A percentile compares a stretch with the other conserved stretches of the same genome.
Evolutionary conservation across 2,329 filamentous ascomycete species (phyloP).

Genomic region (Eutypa lata): DNA sequence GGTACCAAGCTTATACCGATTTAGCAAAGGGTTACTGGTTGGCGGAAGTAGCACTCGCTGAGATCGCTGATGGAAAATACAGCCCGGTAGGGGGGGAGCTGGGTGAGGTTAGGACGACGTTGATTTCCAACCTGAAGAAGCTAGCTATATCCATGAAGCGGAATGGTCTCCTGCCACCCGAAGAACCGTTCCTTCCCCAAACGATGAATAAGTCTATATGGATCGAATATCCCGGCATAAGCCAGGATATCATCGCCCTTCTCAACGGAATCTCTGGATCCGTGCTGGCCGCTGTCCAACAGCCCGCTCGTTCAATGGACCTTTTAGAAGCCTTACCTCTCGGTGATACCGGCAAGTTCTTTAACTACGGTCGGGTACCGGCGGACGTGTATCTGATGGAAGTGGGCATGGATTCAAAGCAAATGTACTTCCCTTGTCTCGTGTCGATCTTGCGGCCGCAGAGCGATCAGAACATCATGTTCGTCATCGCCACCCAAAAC

Average conservation of each 20-base stretch:
- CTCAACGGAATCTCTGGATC: constrained; percentile 61
- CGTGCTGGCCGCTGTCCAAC: constrained; percentile 45
- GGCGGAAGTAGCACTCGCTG: constrained; percentile 50
- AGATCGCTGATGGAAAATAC: constrained; percentile 42
- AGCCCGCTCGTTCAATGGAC: constrained; percentile 43
- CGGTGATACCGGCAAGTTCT: constrained; percentile 69
- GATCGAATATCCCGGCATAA: constrained; percentile 72
- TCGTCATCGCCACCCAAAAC: constrained; percentile 76
- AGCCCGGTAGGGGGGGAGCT: constrained; percentile 43
- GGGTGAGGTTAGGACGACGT: constrained; percentile 50
- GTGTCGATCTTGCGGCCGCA: constrained; percentile 71
- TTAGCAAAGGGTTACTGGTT: constrained; percentile 86
- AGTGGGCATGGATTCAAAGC: constrained; percentile 64
- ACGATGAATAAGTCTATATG: constrained; percentile 79
- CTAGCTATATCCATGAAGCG: constrained; percentile 79
- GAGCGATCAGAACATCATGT: constrained; percentile 66
- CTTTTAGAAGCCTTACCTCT: constrained; percentile 71
- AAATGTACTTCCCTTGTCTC: constrained; percentile 68
- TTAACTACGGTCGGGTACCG: constrained; percentile 76
- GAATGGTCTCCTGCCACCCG: constrained; percentile 73
- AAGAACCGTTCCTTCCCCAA: constrained; percentile 68
- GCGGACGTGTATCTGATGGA: constrained; percentile 75
- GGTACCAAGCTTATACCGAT: constrained; percentile 80
- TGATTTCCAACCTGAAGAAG: constrained; percentile 67
- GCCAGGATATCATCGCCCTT: constrained; percentile 67